phyloP scores from a whole-genome alignment of 2,329 filamentous ascomycete genomes.

The Myriosclerotinia scirpicola region DNA sequence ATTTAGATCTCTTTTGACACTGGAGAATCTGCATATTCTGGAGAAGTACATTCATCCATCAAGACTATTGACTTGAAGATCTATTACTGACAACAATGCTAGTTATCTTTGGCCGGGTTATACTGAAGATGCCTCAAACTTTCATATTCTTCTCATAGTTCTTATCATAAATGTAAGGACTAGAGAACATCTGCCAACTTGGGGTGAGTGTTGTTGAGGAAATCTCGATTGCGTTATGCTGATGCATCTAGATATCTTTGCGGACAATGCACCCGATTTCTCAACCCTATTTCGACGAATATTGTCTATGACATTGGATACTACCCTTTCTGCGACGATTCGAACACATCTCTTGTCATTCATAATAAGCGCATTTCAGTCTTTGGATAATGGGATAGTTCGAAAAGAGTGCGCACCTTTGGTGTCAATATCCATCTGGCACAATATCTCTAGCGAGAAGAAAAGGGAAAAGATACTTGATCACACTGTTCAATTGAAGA shows the following conservation, averaged over 20 bases:
- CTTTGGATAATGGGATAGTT: slow-evolving; percentile 82
- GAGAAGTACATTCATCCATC: slow-evolving; percentile 62
- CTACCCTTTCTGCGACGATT: slow-evolving; percentile 62
- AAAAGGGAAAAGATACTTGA: slow-evolving; percentile 72
- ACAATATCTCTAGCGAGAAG: slow-evolving; percentile 79
- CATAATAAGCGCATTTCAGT: slow-evolving; percentile 89
- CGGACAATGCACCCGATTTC: slow-evolving; percentile 76
- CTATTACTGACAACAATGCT: slow-evolving; percentile 38
- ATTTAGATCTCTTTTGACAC: slow-evolving; percentile 71
- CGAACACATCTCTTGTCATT: slow-evolving; percentile 85
- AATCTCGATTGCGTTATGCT: slow-evolving; percentile 19
- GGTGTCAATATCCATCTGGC: slow-evolving; percentile 94
- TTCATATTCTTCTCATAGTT: slow-evolving; percentile 84
- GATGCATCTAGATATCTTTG: slow-evolving; percentile 63
- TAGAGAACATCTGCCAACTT: slow-evolving; percentile 81
- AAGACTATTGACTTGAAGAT: neutral
- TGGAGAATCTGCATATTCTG: slow-evolving; percentile 88
- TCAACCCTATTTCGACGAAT: slow-evolving; percentile 86
- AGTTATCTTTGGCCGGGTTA: slow-evolving; percentile 96
- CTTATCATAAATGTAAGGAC: slow-evolving; percentile 86
- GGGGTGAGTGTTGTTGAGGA: slow-evolving; percentile 57
- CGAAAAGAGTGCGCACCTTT: slow-evolving; percentile 95
- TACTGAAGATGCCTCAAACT: slow-evolving; percentile 82
- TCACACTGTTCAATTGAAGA: slow-evolving; percentile 71
- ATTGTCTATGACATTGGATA: slow-evolving; percentile 80